Evolutionary conservation across 1,139 yeast genomes (phyloP).

Genomic region (Debaryomyces psychrophilus): DNA sequence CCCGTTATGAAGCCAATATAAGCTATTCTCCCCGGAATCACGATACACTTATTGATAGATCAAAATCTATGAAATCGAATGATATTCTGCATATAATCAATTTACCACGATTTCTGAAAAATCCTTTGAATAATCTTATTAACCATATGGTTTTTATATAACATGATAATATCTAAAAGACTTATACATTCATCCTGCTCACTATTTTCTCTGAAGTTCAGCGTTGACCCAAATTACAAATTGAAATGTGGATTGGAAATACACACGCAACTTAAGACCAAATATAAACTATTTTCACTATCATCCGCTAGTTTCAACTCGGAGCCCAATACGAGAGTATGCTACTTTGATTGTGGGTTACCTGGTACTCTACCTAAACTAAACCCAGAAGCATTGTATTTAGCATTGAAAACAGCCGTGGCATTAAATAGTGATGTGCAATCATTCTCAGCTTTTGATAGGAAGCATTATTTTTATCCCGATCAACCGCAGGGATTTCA

Average conservation of each 20-base stretch:
- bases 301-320: conserved; percentile 54
- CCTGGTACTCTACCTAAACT: conserved; percentile 93
- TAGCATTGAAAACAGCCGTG: conserved; percentile 73
- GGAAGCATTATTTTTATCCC: conserved; percentile 94
- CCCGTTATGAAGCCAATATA: too few relatives aligned
- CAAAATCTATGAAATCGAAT: not conserved
- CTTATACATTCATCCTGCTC: conserved; percentile 6
- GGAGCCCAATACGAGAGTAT: conserved; percentile 68
- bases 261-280: conserved; percentile 84
- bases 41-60: not conserved
- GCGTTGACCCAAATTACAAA: conserved; percentile 18
- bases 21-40: too few relatives aligned
- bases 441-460: conserved; percentile 68
- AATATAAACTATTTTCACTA: conserved; percentile 72
- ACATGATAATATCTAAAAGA: conserved; percentile 9
- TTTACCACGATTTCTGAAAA: not conserved
- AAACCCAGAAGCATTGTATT: conserved; percentile 72
- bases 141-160: not conserved
- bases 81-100: conserved; percentile 1
- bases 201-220: conserved; percentile 3
- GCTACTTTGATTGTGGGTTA: conserved; percentile 80
- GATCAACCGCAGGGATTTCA: conserved; percentile 98
- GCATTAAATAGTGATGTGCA: conserved; percentile 69
- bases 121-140: not conserved
- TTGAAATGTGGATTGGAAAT: conserved; percentile 90